These are phyloP conservation scores for Suaeda aralocaspica DNA, from an alignment of 148 eudicot genomes.

Conservation along the genomic window DNA sequence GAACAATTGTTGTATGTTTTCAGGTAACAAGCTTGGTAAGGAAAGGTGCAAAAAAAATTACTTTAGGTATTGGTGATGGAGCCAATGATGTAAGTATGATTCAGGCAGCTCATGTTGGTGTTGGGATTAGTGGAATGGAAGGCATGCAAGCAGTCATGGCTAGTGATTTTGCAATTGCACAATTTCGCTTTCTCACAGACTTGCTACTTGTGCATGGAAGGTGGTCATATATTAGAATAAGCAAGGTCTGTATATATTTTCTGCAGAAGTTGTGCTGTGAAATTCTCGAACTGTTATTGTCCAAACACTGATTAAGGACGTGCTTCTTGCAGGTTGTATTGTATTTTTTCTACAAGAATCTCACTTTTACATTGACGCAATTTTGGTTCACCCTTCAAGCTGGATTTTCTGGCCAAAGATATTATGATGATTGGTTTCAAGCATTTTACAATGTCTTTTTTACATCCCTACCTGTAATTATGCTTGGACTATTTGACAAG, in stretches of 20 bases:
- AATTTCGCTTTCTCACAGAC: slow-evolving; percentile 90
- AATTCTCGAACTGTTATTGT: not conserved
- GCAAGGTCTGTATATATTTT: slow-evolving; percentile 57
- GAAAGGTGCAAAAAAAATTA: slow-evolving; percentile 84
- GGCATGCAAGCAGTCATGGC: slow-evolving; percentile 99
- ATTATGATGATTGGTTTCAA: slow-evolving; percentile 98
- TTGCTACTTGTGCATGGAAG: slow-evolving; percentile 96
- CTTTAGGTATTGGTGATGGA: slow-evolving; percentile 92
- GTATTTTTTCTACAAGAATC: slow-evolving; percentile 94
- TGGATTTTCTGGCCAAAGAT: slow-evolving; percentile 97
- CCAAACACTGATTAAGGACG: slow-evolving; percentile 4
- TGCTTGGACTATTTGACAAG: slow-evolving; percentile 93
- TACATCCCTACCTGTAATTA: slow-evolving; percentile 85
- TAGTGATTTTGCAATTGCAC: slow-evolving; percentile 97
- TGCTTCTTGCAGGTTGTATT: slow-evolving; percentile 70
- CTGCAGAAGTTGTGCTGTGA: not conserved
- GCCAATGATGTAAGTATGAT: slow-evolving; percentile 94
- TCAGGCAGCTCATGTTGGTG: slow-evolving; percentile 99
- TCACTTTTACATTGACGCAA: slow-evolving; percentile 83
- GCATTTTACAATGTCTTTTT: slow-evolving; percentile 88
- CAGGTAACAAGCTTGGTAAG: slow-evolving; percentile 89
- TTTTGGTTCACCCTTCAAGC: slow-evolving; percentile 96
- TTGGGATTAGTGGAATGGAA: slow-evolving; percentile 95
- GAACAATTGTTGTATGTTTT: slow-evolving; percentile 19
- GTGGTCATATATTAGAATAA: slow-evolving; percentile 94